Percentiles rank a stretch among this genome's conserved stretches.
Evolutionary conservation across 257 asterid genomes (phyloP).

Genomic region (Solanum pinnatisectum): DNA sequence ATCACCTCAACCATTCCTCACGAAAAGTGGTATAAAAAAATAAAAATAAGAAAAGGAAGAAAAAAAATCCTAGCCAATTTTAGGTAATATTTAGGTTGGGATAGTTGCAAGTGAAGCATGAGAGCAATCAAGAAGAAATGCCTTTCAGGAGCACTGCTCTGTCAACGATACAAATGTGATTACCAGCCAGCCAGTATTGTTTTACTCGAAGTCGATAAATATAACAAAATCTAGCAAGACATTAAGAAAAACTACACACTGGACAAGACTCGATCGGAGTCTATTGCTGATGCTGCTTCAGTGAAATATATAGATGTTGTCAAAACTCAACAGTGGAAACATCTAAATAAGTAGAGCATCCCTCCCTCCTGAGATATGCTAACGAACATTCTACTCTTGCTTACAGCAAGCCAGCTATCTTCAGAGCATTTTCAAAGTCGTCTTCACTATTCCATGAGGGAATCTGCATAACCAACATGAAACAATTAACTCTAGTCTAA

Average conservation of each 20-base stretch:
- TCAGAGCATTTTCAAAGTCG: constrained; percentile 47
- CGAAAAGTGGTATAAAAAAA: neutral
- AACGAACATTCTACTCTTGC: neutral
- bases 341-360: neutral
- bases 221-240: neutral
- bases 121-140: neutral
- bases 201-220: neutral
- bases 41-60: neutral
- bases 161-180: neutral
- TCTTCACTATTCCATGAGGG: constrained; percentile 34
- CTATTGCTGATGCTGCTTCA: neutral
- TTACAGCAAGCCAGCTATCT: constrained; percentile 51
- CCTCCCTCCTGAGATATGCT: neutral
- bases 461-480: constrained; percentile 31
- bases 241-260: neutral
- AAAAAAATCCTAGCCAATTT: neutral
- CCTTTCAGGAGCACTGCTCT: neutral
- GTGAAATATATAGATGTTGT: neutral
- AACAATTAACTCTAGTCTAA: neutral
- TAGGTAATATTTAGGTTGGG: neutral
- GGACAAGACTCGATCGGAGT: neutral
- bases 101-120: neutral
- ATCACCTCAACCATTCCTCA: neutral
- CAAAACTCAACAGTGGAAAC: neutral
- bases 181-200: neutral